Evolutionary conservation across 352 stramenopile species (phyloP).

Genomic region (Phytophthora pluvialis): DNA sequence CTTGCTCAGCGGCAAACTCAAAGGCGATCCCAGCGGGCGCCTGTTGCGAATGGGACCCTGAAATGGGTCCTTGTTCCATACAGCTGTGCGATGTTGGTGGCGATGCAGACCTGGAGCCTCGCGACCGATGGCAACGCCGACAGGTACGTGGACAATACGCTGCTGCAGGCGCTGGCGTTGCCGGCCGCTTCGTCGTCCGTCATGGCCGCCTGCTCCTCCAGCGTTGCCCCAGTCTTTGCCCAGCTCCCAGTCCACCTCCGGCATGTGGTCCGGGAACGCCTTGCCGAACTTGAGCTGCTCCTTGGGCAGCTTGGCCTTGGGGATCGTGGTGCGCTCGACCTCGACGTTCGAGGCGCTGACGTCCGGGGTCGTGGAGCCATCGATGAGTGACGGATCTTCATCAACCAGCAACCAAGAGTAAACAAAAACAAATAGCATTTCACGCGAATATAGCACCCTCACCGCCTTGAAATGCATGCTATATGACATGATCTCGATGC

Average conservation of each 20-base stretch:
- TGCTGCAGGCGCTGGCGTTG: slow-evolving; percentile 47
- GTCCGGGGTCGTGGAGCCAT: slow-evolving; percentile 32
- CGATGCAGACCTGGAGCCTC: slow-evolving; percentile 54
- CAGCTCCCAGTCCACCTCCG: slow-evolving; percentile 93
- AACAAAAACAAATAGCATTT: too few species aligned
- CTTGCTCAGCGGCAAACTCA: too few species aligned
- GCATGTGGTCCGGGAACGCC: slow-evolving; percentile 97
- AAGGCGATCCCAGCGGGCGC: too few species aligned
- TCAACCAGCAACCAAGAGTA: too few species aligned
- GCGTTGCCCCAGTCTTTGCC: slow-evolving; percentile 84
- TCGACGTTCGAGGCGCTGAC: slow-evolving; percentile 47
- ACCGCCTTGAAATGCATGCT: too few species aligned
- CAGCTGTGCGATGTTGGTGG: slow-evolving; percentile 55
- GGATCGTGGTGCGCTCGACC: slow-evolving; percentile 49
- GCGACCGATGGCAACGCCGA: slow-evolving; percentile 47
- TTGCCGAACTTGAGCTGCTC: slow-evolving; percentile 94
- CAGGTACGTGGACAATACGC: slow-evolving; percentile 54
- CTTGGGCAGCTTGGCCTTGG: slow-evolving; percentile 79
- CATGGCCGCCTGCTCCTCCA: slow-evolving; percentile 25
- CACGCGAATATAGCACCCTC: too few species aligned
- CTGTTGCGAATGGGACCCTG: too few species aligned
- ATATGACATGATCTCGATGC: too few species aligned
- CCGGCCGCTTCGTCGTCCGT: slow-evolving; percentile 45
- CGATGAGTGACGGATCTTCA: too few species aligned
- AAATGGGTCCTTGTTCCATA: too few species aligned